Base-by-base conservation (phyloP, 179 eudicot genomes). In the Carnegiea gigantea region DNA sequence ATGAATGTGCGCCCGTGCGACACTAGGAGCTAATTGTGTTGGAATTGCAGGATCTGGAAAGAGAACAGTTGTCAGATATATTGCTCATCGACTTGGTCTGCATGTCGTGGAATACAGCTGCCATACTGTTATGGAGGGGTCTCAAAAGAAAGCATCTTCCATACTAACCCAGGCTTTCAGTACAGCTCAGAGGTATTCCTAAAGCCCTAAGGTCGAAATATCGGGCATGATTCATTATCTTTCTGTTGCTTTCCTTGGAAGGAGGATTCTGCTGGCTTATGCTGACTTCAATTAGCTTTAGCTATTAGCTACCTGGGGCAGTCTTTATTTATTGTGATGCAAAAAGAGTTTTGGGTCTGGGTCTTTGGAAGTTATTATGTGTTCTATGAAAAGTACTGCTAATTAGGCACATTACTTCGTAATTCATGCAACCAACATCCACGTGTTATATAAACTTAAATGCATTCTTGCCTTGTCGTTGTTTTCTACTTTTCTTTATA, bases 61-160 rank as follows among this genome's bases (percentile, higher is more conserved):
- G 89, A 89, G 93, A 85, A 92, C 99, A 78, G 95, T 91, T 84
- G 91, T 92, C 77, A 91, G 87, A 84, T 88, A 89, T 89, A 91
- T 95, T 83, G 95, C 98, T 89, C 84, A 87, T 76, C 88, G 88
- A 67, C 87, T 95, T 85, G 98, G 98, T 76, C 90, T 95, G 84
- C 98, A 95, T 87, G 92, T 95, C 49, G 97, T 91, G 77, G 98
- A 95, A 85, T 93, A 84, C 84, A 90, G 90, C 85, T 95, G 98
- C 83, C 92, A 90, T 81, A 81, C 82, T 88, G 84, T 95, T 26
- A 80, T 90, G 92, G 88, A 89, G 64, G 88, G 93, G 76, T 89
- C 98, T 81, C 97, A 93, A 76, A 91, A 88, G 79, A 95, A 93
- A 78, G 84, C 86, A 75, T 87, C 97, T 75, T 83, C 86, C 57